Evolutionary conservation across 352 stramenopile species (phyloP), one percentile per base, ranked within the genome.

Genomic region (Phytopythium sindhum): DNA sequence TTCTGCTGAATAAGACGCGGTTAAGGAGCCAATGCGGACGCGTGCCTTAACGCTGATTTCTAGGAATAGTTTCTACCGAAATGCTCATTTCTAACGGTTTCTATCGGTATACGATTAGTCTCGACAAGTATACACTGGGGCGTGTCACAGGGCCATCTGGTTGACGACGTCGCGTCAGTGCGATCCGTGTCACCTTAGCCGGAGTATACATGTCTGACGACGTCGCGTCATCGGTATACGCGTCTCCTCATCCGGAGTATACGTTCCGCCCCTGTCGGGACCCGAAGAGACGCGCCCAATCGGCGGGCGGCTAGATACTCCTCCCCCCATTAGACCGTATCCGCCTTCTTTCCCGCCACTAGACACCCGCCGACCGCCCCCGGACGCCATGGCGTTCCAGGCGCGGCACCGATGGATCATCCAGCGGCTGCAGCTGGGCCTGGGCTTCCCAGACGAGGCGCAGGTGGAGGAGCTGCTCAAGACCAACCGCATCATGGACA

Each of bases 371-470:
- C n/a, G n/a, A n/a, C n/a, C n/a, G 4, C 9, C 31, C 31, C 31
- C 4, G 31, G 31, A 9, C 4, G 31, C 31, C 33, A 93, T 93
- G 85, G 85, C 86, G 62, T 93, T 95, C 83, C 86, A 95, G 69
- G 86, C 82, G 48, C 80, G 86, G 23, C 86, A 95, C 57, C 84
- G 84, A 63, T 95, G 86, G 86, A 80, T 93, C 66, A 90, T 95
- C 60, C 84, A 93, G 79, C 84, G 86, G 31, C 64, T 95, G 55
- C 84, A 95, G 64, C 72, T 84, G 17, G 69, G 77, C 9, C 70
- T 95, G n/a, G 81, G 82, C 19, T 91, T 95, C 64, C 66, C 73
- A 7, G 84, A 93, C 52, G 86, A 93, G 57, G 68, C 74, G 41
- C 80, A 91, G 35, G 78, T 95, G 23, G 84, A 95, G 62, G 86